phyloP scores from a whole-genome alignment of 352 stramenopile species.

The Phytophthora uliginosa region DNA sequence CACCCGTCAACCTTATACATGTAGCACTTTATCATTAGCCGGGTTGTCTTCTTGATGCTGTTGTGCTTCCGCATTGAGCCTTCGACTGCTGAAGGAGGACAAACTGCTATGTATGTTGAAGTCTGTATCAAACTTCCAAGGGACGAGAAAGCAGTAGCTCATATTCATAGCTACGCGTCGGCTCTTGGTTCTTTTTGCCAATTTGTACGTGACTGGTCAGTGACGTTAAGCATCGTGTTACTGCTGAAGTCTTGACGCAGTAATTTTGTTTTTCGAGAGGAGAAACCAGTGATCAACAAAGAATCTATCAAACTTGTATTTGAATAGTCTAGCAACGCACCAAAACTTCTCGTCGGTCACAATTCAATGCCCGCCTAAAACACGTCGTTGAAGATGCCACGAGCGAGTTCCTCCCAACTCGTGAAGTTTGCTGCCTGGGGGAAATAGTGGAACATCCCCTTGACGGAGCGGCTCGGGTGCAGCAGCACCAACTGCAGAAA shows the following conservation, averaged over 20 bases:
- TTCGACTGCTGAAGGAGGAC: constrained; percentile 25
- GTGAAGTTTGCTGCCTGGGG: constrained; percentile 43
- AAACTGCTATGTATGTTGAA: background rate
- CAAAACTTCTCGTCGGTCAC: background rate
- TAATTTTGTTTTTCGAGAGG: too few species aligned
- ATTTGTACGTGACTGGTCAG: too few species aligned
- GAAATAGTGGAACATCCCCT: constrained; percentile 80
- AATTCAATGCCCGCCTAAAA: constrained; percentile 37
- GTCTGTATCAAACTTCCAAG: background rate
- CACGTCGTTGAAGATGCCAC: constrained; percentile 69
- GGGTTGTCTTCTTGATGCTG: constrained; percentile 22
- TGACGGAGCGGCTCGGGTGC: constrained; percentile 80
- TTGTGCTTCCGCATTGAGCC: constrained; percentile 32
- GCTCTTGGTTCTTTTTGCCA: background rate
- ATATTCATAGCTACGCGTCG: constrained; percentile 13
- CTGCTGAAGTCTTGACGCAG: background rate
- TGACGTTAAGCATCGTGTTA: background rate
- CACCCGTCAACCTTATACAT: constrained; percentile 47
- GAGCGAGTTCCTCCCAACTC: constrained; percentile 75
- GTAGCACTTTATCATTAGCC: constrained; percentile 49
- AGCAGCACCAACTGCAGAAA: constrained; percentile 82
- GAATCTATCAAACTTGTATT: constrained; percentile 21
- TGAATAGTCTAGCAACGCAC: constrained; percentile 8
- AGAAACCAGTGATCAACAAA: constrained; percentile 6
- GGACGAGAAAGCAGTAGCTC: constrained; percentile 1